Evolutionary conservation across 2,329 filamentous ascomycete species (phyloP), one percentile per base, ranked within the genome.

Genomic region (Diaporthe sp.): DNA sequence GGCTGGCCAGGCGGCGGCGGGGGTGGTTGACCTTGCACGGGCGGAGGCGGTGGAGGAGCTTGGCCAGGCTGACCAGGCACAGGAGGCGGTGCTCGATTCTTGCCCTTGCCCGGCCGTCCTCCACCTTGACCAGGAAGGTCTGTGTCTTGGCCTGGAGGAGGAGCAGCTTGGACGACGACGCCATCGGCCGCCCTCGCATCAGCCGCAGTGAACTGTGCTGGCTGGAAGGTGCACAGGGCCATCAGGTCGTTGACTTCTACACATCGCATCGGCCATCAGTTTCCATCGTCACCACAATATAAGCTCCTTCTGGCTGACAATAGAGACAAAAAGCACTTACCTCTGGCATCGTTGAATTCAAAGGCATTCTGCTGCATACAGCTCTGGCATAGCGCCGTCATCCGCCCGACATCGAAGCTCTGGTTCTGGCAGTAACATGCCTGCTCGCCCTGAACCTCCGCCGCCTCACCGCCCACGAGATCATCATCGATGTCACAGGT

Each of bases 371-470:
- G 42, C 8, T 19, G 2, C 17, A 44, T 12, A 44, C 42, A 44
- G 22, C 61, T 65, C 61, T 65, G 61, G 44, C 61, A 65, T 3
- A 65, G 19, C 17, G 42, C 61, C 17, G 61, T 65, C 61, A 50
- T 65, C 8, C 61, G 42, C 27, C 27, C 61, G 19, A 65, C 61
- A 17, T 65, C 61, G 61, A 65, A 65, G 39, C 61, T 65, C 61
- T 50, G 42, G 37, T 61, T 61, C 58, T 44, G 37, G 37, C 58
- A 61, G 37, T 61, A 61, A 30, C 61, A 65, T 15, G 61, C 61
- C 61, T 50, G 61, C 61, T 65, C 61, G 42, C 61, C 42, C 22
- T 65, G 61, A 4, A 65, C 19, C 30, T 65, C 61, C 7, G 61
- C 61, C 19, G 61, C 30, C 17, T 65, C 42, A 19, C 61, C 42